phyloP scores from a whole-genome alignment of 2,329 filamentous ascomycete species.

The Shiraia bambusicola region DNA sequence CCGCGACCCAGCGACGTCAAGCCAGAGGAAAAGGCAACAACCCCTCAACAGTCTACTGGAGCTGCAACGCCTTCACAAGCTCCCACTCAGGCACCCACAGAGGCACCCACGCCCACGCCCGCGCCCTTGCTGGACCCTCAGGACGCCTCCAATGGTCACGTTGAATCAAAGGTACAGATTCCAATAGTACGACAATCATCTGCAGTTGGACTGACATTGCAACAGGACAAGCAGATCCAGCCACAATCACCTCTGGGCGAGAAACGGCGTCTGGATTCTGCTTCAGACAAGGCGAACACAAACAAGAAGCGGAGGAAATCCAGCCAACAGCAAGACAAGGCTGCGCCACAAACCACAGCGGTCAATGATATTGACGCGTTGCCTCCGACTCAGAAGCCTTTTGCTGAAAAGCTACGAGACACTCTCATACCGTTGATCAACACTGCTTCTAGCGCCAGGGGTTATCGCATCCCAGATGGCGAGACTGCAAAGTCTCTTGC shows the following conservation, averaged over 20 bases:
- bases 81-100: slow-evolving; percentile 6
- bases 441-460: slow-evolving; percentile 65
- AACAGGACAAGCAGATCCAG: slow-evolving; percentile 31
- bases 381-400: slow-evolving; percentile 67
- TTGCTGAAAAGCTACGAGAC: slow-evolving; percentile 70
- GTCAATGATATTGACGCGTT: slow-evolving; percentile 41
- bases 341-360: slow-evolving; percentile 9
- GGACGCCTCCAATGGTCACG: slow-evolving; percentile 28
- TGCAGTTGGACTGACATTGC: slow-evolving; percentile 6
- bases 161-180: slow-evolving; percentile 26
- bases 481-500: slow-evolving; percentile 65
- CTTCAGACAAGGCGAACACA: slow-evolving; percentile 33
- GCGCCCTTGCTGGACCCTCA: slow-evolving; percentile 12
- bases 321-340: slow-evolving; percentile 31
- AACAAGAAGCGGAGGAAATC: slow-evolving; percentile 43
- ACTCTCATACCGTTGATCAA: slow-evolving; percentile 67
- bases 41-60: slow-evolving; percentile 15
- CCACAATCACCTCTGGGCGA: slow-evolving; percentile 40
- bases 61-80: slow-evolving; percentile 19
- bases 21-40: slow-evolving; percentile 44
- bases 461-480: slow-evolving; percentile 64
- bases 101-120: slow-evolving; percentile 16
- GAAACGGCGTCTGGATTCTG: slow-evolving; percentile 40
- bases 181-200: too few species aligned
- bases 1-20: slow-evolving; percentile 63